These are phyloP conservation scores for Pseudocercospora vitis DNA, from an alignment of 2,329 filamentous ascomycete species.

Conservation along the genomic window DNA sequence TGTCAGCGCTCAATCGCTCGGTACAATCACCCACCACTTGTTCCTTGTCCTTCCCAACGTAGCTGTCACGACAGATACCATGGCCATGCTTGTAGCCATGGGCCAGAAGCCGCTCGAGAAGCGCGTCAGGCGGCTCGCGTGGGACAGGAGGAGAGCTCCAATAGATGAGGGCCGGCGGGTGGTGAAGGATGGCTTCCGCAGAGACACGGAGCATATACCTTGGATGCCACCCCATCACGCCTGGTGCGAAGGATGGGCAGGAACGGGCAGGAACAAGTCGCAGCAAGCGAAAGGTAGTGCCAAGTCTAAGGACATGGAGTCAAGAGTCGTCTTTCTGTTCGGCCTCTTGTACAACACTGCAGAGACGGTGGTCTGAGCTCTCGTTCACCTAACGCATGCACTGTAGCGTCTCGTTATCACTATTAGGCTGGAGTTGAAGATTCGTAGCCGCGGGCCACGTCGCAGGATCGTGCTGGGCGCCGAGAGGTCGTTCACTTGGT, in stretches of 20 bases:
- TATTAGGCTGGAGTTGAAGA: too few relatives aligned
- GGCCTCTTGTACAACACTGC: constrained; percentile 25
- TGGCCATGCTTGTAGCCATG: constrained; percentile 25
- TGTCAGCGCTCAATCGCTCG: constrained; percentile 25
- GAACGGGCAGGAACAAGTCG: constrained; percentile 25
- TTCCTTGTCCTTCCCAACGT: constrained; percentile 24
- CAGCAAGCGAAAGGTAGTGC: constrained; percentile 28
- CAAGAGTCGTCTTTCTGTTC: constrained; percentile 19
- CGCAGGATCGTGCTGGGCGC: too few relatives aligned
- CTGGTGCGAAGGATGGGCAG: not conserved
- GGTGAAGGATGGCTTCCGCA: too few relatives aligned
- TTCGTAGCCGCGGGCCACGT: too few relatives aligned
- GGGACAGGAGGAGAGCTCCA: constrained; percentile 13
- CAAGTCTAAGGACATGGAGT: constrained; percentile 27
- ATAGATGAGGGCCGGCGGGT: too few relatives aligned
- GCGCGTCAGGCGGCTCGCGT: constrained; percentile 17
- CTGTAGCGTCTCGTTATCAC: constrained; percentile 5
- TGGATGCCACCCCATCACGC: not conserved
- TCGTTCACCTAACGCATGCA: constrained; percentile 19
- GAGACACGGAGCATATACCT: too few relatives aligned
- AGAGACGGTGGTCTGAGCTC: constrained; percentile 25
- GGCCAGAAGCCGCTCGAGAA: constrained; percentile 20
- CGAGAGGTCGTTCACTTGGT: too few relatives aligned
- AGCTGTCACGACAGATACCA: constrained; percentile 13
- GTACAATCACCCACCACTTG: constrained; percentile 15